These are phyloP conservation scores for Dendrobium officinale DNA, from an alignment of 106 monocot genomes.

Conservation along the genomic window DNA sequence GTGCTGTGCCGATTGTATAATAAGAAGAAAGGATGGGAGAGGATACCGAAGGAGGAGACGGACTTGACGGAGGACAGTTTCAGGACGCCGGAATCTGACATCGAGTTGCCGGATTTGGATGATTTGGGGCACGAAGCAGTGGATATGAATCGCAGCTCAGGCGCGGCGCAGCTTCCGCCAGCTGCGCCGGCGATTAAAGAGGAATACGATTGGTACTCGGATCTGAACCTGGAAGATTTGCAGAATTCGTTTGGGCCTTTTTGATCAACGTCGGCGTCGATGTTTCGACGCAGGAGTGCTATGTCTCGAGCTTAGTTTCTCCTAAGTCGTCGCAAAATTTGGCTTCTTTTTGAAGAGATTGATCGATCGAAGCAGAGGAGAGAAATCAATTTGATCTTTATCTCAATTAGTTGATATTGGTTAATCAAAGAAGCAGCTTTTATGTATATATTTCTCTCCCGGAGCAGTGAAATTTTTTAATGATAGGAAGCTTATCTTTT, in stretches of 20 bases:
- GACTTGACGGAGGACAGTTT: conserved; percentile 15
- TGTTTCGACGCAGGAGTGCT: background rate
- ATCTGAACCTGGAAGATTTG: conserved; percentile 7
- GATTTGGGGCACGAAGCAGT: background rate
- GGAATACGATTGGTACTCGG: conserved; percentile 6
- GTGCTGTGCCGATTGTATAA: conserved; percentile 38
- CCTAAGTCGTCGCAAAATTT: background rate
- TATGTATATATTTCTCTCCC: background rate
- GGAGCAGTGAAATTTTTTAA: background rate
- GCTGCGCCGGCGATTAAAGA: background rate
- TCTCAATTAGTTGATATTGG: background rate
- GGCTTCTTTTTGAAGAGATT: background rate
- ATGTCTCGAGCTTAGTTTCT: background rate
- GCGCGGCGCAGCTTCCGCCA: background rate
- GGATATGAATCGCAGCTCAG: background rate
- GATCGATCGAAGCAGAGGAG: background rate
- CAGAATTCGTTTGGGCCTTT: conserved; percentile 7
- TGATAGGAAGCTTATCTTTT: too few species aligned
- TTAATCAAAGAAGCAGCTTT: background rate
- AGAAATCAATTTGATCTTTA: background rate
- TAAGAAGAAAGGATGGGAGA: conserved; percentile 37
- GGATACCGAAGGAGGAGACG: background rate
- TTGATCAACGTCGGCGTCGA: background rate
- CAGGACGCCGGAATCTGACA: conserved; percentile 29
- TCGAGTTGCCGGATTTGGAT: conserved; percentile 18